Conservation (phyloP, 2,329 filamentous ascomycete species). For the Scopulariopsis brevicaulis region DNA sequence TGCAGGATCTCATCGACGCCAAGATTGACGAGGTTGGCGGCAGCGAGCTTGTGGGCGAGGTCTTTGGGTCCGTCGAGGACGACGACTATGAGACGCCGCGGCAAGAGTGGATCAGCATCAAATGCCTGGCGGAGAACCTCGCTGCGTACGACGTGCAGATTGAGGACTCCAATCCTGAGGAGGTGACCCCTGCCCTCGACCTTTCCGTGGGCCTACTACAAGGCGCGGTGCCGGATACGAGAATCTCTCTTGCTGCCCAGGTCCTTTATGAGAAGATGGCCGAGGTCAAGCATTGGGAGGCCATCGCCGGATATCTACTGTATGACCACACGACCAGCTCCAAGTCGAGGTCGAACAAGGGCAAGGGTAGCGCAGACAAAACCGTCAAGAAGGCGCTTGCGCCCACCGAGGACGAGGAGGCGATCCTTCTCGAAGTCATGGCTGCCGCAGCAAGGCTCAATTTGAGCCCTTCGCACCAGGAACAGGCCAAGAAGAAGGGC, state of each 20-base stretch:
- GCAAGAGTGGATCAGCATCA: slow-evolving; percentile 80
- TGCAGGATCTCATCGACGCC: slow-evolving; percentile 68
- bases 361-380: slow-evolving; percentile 43
- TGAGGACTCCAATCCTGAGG: slow-evolving; percentile 39
- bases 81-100: slow-evolving; percentile 69
- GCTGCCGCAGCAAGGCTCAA: slow-evolving; percentile 70
- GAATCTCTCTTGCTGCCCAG: slow-evolving; percentile 77
- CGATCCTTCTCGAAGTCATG: slow-evolving; percentile 76
- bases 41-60: slow-evolving; percentile 63
- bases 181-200: slow-evolving; percentile 32
- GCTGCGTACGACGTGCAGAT: slow-evolving; percentile 68
- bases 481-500: slow-evolving; percentile 44
- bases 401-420: slow-evolving; percentile 66
- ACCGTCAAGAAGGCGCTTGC: slow-evolving; percentile 62
- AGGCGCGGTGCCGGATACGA: slow-evolving; percentile 59
- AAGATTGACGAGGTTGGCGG: slow-evolving; percentile 80
- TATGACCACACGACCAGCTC: slow-evolving; percentile 72
- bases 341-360: slow-evolving; percentile 32
- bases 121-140: slow-evolving; percentile 77
- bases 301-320: slow-evolving; percentile 78
- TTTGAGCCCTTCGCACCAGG: slow-evolving; percentile 55
- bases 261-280: slow-evolving; percentile 72
- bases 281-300: slow-evolving; percentile 78
- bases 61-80: slow-evolving; percentile 58
- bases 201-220: slow-evolving; percentile 45